phyloP scores from a whole-genome alignment of 768 basidiomycete genomes.

The Roridomyces roridus region DNA sequence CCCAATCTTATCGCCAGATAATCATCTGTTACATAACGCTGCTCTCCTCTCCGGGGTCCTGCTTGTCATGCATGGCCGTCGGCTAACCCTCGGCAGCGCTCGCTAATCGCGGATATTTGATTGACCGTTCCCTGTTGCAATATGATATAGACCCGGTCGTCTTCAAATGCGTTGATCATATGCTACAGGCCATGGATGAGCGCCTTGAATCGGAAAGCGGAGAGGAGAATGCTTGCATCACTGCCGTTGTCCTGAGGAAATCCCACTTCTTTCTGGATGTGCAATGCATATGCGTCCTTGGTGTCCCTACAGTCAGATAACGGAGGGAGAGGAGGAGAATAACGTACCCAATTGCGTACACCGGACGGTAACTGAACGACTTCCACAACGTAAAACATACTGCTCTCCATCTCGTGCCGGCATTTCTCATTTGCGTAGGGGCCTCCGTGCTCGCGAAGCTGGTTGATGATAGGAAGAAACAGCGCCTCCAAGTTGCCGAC shows the following conservation, averaged over 20 bases:
- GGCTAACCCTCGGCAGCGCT: no score
- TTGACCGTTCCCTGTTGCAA: no score
- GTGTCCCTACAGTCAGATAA: neutral
- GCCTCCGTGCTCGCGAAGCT: neutral
- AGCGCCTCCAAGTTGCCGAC: slow-evolving; percentile 1
- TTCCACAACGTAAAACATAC: no score
- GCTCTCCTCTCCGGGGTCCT: no score
- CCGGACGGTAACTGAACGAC: slow-evolving; percentile 1
- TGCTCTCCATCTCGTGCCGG: slow-evolving; percentile 2
- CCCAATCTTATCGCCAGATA: no score
- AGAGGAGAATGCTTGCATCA: no score
- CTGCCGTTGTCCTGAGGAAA: neutral
- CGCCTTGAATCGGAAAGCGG: no score
- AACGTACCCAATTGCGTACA: slow-evolving; percentile 4
- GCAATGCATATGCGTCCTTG: neutral
- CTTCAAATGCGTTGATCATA: neutral
- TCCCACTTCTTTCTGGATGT: neutral
- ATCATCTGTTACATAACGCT: no score
- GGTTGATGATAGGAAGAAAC: neutral
- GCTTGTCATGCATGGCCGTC: no score
- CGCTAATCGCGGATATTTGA: no score
- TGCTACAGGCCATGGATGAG: neutral
- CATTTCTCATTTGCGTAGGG: slow-evolving; percentile 5
- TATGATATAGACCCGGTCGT: neutral
- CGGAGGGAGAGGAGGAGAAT: neutral